Evolutionary conservation across 345 rosid genomes (phyloP).

Genomic region (Gossypium stocksii): DNA sequence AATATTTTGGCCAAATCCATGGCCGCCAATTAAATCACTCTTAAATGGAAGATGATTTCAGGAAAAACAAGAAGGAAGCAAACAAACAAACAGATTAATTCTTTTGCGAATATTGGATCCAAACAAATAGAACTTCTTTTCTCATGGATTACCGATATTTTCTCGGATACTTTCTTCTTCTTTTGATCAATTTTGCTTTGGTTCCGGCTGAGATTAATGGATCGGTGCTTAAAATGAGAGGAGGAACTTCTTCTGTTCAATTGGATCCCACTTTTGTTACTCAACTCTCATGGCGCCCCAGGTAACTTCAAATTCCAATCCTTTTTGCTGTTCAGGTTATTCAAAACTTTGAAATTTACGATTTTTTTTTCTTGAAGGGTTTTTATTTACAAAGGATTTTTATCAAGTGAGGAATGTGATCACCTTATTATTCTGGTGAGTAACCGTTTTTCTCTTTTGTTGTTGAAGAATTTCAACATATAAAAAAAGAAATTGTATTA

Average conservation of each 20-base stretch:
- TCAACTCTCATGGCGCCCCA: slow-evolving; percentile 83
- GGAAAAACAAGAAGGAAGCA: background rate
- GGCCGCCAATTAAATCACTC: background rate
- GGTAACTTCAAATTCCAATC: slow-evolving; percentile 30
- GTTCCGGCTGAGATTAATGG: slow-evolving; percentile 33
- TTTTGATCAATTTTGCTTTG: slow-evolving; percentile 27
- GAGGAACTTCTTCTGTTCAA: slow-evolving; percentile 27
- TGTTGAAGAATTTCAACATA: background rate
- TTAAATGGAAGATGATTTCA: background rate
- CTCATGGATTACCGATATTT: slow-evolving; percentile 42
- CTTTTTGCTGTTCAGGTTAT: background rate
- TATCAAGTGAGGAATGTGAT: slow-evolving; percentile 76
- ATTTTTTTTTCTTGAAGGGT: slow-evolving; percentile 41
- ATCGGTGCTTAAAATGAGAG: slow-evolving; percentile 48
- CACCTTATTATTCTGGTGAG: slow-evolving; percentile 73
- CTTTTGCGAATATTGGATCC: background rate
- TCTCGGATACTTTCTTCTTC: slow-evolving; percentile 33
- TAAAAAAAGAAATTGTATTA: background rate
- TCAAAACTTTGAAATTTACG: background rate
- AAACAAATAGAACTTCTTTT: background rate
- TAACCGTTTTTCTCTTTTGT: background rate
- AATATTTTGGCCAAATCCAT: background rate
- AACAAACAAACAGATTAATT: background rate
- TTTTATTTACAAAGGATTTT: slow-evolving; percentile 62
- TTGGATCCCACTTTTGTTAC: slow-evolving; percentile 83